Evolutionary conservation across 1,139 yeast species (phyloP).

Genomic region (Lodderomyces jiufengensis): DNA sequence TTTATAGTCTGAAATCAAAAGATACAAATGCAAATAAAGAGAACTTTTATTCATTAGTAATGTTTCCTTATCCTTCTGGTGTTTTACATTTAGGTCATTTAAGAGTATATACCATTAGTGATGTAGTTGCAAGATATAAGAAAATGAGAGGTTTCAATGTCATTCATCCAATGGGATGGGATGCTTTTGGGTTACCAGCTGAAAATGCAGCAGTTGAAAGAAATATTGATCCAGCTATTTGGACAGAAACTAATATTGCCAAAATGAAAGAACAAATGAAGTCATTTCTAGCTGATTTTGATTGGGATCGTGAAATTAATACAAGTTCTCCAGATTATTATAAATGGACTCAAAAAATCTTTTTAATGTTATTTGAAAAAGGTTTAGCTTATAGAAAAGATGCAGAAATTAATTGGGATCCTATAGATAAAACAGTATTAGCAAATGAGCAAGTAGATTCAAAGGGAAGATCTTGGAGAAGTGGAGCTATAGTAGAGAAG

Average conservation of each 20-base stretch:
- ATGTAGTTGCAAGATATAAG: constrained; percentile 74
- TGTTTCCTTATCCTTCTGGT: constrained; percentile 98
- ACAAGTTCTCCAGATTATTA: constrained; percentile 88
- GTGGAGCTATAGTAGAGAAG: constrained; percentile 92
- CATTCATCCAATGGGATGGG: constrained; percentile 99
- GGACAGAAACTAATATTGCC: constrained; percentile 76
- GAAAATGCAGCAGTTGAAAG: constrained; percentile 96
- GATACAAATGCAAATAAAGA: constrained; percentile 19
- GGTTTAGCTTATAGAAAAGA: constrained; percentile 82
- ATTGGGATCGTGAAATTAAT: constrained; percentile 89
- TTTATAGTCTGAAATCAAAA: too few species aligned
- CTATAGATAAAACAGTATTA: constrained; percentile 86
- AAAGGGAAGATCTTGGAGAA: constrained; percentile 91
- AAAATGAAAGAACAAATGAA: constrained; percentile 84
- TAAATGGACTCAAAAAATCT: constrained; percentile 87
- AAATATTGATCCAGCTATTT: constrained; percentile 68
- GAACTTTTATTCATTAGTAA: constrained; percentile 67
- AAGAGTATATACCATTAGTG: constrained; percentile 88
- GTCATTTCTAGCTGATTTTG: constrained; percentile 79
- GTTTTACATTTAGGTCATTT: constrained; percentile 89
- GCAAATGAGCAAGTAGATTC: constrained; percentile 97
- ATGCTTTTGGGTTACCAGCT: constrained; percentile 96
- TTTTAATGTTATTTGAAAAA: constrained; percentile 63
- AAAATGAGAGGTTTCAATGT: constrained; percentile 74
- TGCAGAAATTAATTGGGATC: constrained; percentile 97